Base-by-base conservation (phyloP, 371 early-diverging fungal genomes). In the Mucor irregularis region DNA sequence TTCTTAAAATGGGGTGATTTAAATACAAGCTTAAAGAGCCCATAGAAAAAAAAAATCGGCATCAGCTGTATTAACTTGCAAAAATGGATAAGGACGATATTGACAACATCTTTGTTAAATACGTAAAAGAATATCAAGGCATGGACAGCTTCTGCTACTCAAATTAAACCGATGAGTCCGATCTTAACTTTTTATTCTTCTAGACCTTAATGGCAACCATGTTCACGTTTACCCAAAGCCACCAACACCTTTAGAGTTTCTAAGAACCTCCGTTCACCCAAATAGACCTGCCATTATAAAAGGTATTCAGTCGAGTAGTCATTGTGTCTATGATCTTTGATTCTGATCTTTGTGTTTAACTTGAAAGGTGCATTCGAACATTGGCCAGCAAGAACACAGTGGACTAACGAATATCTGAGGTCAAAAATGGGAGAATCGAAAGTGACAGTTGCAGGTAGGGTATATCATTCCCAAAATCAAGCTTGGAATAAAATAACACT, bases 361-460 rank as follows among this genome's bases (percentile, higher is more conserved):
- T 40, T 48, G 14, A 10, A 45, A 74, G 71, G 60, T 29, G 73
- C 69, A 1, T 58, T 73, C 52, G 58, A 69, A 25, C 66, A 79
- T 31, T 90, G 88, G 88, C 83, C 84, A 4, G 91, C 91, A 0
- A 56, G 74, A 43, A 57, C 61, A 7, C 53, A 73, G 44, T 90
- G 90, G 90, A 77, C 78, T 10, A 78, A 80, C 42, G 81, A 78
- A 0, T 88, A 90, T 55, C 58, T 90, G 6, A 46, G 71, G 5
- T 42, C 61, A 3, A 68, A 54, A 11, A 61, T 88, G 53, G 80
- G 76, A 14, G 66, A 77, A 3, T 56, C 65, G 3, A 52, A 50
- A 10, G 76, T 91, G 8, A 88, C 88, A 2, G 88, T 90, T 0
- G 84, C 90, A 21, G 68, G 84, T 68, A 79, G 63, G 52, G n/a